phyloP scores from a whole-genome alignment of 2,329 filamentous ascomycete genomes.

The Knufia fluminis region DNA sequence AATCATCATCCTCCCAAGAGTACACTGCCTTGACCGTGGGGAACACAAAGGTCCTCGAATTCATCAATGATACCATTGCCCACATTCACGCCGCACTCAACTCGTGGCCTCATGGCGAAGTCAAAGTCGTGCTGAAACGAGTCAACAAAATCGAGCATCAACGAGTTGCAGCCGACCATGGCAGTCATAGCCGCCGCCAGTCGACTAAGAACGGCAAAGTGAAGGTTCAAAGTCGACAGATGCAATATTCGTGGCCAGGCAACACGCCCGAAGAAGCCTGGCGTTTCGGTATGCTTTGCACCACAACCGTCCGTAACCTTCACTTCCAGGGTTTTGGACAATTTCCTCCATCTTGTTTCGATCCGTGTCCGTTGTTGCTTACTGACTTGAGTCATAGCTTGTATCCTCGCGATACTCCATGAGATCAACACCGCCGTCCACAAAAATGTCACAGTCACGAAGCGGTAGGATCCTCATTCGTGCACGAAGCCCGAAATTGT shows the following conservation, averaged over 20 bases:
- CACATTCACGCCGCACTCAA: constrained; percentile 15
- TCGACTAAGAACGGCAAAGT: constrained; percentile 22
- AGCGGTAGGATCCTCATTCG: constrained; percentile 36
- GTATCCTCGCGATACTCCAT: constrained; percentile 38
- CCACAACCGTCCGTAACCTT: too few species aligned
- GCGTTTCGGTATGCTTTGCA: constrained; percentile 45
- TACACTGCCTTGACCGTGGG: not conserved
- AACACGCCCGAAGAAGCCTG: constrained; percentile 47
- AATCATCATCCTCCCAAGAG: not conserved
- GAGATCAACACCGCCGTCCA: constrained; percentile 46
- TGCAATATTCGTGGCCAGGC: constrained; percentile 46
- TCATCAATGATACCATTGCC: constrained; percentile 18
- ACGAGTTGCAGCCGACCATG: constrained; percentile 11
- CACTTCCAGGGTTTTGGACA: too few species aligned
- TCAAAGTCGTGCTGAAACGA: constrained; percentile 22
- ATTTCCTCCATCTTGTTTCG: too few species aligned
- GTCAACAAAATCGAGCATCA: constrained; percentile 24
- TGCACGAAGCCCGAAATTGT: not conserved
- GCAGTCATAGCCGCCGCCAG: constrained; percentile 11
- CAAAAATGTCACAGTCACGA: constrained; percentile 43
- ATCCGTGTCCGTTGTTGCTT: too few species aligned
- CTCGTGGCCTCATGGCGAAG: constrained; percentile 22
- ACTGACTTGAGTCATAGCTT: constrained; percentile 13
- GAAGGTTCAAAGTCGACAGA: constrained; percentile 15
- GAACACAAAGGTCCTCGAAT: constrained; percentile 15